phyloP scores from a whole-genome alignment of 2,329 filamentous ascomycete species.

The Dactylellina leptospora region DNA sequence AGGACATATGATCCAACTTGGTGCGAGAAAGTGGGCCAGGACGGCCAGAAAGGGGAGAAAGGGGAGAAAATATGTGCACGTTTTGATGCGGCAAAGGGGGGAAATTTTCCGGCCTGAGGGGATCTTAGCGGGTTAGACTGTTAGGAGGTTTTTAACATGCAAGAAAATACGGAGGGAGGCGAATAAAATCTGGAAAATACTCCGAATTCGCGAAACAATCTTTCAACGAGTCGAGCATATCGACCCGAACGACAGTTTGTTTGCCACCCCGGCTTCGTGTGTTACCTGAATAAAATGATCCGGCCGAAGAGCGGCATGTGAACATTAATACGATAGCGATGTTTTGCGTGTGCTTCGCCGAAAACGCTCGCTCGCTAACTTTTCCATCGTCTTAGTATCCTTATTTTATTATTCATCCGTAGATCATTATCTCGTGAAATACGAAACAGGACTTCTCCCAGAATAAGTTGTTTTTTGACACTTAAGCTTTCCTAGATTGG shows the following conservation, averaged over 20 bases:
- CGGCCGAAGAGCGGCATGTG: neutral
- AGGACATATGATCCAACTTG: slow-evolving; percentile 23
- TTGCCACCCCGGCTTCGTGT: slow-evolving; percentile 1
- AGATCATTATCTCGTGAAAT: too few relatives aligned
- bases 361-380: too few relatives aligned
- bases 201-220: slow-evolving; percentile 50
- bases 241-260: slow-evolving; percentile 37
- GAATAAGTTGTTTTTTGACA: slow-evolving; percentile 25
- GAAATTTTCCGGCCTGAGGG: slow-evolving; percentile 41
- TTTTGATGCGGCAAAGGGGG: slow-evolving; percentile 50
- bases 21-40: slow-evolving; percentile 26
- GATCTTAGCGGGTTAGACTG: slow-evolving; percentile 23
- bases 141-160: neutral
- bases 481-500: slow-evolving; percentile 35
- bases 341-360: neutral
- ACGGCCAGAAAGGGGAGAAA: neutral
- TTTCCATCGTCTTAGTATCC: too few relatives aligned
- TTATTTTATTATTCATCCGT: too few relatives aligned
- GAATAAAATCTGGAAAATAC: slow-evolving; percentile 45
- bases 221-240: slow-evolving; percentile 15
- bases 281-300: neutral
- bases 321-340: neutral
- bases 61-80: slow-evolving; percentile 25
- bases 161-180: slow-evolving; percentile 30
- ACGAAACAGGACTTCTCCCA: neutral